These are phyloP conservation scores for Elsinoe ampelina DNA, from an alignment of 2,329 filamentous ascomycete species.

Conservation along the genomic window DNA sequence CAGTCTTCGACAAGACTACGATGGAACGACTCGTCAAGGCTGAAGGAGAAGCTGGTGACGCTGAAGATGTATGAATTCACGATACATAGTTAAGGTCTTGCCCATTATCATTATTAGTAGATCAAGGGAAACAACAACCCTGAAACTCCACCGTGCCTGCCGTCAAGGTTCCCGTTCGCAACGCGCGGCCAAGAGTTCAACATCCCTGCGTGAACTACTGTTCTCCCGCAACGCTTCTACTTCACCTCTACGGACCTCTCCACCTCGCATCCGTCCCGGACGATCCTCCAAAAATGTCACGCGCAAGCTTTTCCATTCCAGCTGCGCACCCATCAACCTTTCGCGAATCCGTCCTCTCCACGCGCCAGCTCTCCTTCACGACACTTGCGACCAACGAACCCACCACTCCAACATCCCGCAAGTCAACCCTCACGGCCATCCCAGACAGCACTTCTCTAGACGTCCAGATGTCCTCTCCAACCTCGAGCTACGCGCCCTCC, in stretches of 20 bases:
- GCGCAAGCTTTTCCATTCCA: background rate
- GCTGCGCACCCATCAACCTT: background rate
- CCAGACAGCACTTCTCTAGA: constrained; percentile 3
- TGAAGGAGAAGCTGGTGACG: constrained; percentile 74
- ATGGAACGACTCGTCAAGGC: constrained; percentile 67
- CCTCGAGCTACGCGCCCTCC: background rate
- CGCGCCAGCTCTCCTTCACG: constrained; percentile 27
- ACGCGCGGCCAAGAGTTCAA: background rate
- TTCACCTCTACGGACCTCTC: background rate
- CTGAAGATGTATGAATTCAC: constrained; percentile 19
- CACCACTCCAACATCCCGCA: constrained; percentile 18
- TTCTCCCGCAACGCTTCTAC: background rate
- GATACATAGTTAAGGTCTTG: background rate
- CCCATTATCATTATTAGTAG: no score
- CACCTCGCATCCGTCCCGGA: background rate
- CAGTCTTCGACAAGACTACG: constrained; percentile 62
- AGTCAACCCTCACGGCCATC: constrained; percentile 20
- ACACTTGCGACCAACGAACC: background rate
- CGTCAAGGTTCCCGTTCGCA: background rate
- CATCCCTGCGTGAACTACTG: constrained; percentile 5
- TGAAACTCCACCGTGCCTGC: background rate
- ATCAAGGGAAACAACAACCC: background rate
- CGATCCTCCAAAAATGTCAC: background rate
- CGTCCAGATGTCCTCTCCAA: constrained; percentile 10
- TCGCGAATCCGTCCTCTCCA: constrained; percentile 27